These are phyloP conservation scores for Sambucus nigra DNA, from an alignment of 129 eudicot species.

Conservation along the genomic window DNA sequence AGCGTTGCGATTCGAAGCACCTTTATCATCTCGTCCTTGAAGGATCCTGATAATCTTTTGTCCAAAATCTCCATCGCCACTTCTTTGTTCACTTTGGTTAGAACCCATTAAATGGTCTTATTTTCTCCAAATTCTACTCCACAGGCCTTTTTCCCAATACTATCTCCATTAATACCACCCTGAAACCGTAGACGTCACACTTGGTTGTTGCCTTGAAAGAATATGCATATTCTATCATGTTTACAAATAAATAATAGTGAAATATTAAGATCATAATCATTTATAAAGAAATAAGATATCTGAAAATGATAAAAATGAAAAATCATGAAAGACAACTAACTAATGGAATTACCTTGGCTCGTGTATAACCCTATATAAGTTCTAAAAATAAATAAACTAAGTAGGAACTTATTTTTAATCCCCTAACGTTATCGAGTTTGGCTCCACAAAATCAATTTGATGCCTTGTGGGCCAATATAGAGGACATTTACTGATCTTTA, in stretches of 20 bases:
- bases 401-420: too few relatives aligned
- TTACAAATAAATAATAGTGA: neutral
- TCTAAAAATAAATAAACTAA: too few relatives aligned
- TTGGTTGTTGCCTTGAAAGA: slow-evolving; percentile 80
- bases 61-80: slow-evolving; percentile 67
- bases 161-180: slow-evolving; percentile 88
- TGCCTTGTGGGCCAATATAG: slow-evolving; percentile 86
- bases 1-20: slow-evolving; percentile 74
- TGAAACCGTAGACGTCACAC: slow-evolving; percentile 86
- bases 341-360: too few relatives aligned
- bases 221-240: slow-evolving; percentile 72
- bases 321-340: too few relatives aligned
- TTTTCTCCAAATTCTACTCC: slow-evolving; percentile 90
- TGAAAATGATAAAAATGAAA: too few relatives aligned
- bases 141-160: slow-evolving; percentile 83
- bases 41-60: slow-evolving; percentile 39
- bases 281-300: too few relatives aligned
- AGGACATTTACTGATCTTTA: too few relatives aligned
- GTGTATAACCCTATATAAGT: too few relatives aligned
- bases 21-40: slow-evolving; percentile 59
- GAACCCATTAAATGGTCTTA: slow-evolving; percentile 82
- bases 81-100: slow-evolving; percentile 71
- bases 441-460: too few relatives aligned
- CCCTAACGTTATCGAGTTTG: too few relatives aligned
- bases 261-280: neutral